Base-by-base conservation (phyloP, 306 rosid genomes). In the Notholithocarpus densiflorus region DNA sequence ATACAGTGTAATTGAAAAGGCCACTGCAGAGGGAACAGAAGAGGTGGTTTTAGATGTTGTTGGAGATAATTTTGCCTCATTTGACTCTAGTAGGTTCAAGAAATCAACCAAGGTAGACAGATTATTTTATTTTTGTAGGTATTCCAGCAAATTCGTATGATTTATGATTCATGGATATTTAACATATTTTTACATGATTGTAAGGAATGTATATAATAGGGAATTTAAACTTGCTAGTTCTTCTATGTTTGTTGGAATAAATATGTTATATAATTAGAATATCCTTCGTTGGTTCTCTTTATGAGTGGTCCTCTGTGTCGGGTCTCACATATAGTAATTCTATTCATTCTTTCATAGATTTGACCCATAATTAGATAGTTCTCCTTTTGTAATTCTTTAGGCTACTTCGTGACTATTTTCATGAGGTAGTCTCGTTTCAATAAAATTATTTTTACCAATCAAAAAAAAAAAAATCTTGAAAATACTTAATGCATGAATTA, bases 21-120 rank as follows among this genome's bases (percentile, higher is more conserved):
- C 99, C 79, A 87, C 99, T 79, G 88, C 97, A 52, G 99, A 96
- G 87, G 98, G 97, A 88, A 96, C 99, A 69, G 96, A 93, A 78
- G 98, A 93, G 91, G 99, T 90, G 57, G 97, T 96, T 84, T 86
- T 88, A 75, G 99, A 87, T 83, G 99, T 92, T 13, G 97, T 91
- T 80, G 98, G 98, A 86, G 91, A 93, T 80, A 87, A 82, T 84
- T 85, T 81, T 26, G 48, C 85, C 60, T 82, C 91, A 68, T 86
- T 81, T 82, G 90, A 79, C 61, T 81, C 85, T 74, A 75, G 68
- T 75, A 87, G 96, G 87, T 85, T 82, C 75, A 96, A 84, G 84
- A 96, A 90, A 84, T 76, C 88, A 80, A 90, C 89, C 84, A 96
- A 96, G 98, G 99, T 96, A 80, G 80, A 68, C 48, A 24, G 21